Base-by-base conservation (phyloP, 179 eudicot genomes). In the Sideroxylon spinosum region DNA sequence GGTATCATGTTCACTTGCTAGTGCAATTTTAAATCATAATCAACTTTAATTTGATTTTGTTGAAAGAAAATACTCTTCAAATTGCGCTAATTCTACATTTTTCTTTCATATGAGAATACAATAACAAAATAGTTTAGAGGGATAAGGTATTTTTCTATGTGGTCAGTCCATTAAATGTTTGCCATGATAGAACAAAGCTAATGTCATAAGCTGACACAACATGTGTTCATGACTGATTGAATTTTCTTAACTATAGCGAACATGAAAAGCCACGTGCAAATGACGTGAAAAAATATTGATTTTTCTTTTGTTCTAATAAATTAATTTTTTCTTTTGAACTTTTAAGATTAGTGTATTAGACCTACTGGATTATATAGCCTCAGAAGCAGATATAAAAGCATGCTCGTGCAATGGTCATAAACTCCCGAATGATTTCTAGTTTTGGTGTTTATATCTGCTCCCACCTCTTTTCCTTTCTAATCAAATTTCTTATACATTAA, bases 351-450 rank as follows among this genome's bases (percentile, higher is more conserved):
- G 98, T 85, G 98, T 95, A 55, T 93, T 97, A 10, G 98, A 95
- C 77, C 89, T 95, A 53, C 82, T 95, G 86, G 98, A 95, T 77
- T 95, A 91, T 71, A 95, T 95, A 86, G 78, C 92, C 50, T 97
- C 98, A 59, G 96, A 94, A 76, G 89, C 87, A 79, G 97, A 91
- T 78, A 85, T 87, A 72, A 94, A 92, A 83, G 93, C 94, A 73
- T 88, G 94, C 97, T 85, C 98, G 98, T 64, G 90, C 92, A 60
- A 95, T 93, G 98, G 96, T 93, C 64, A 80, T 60, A 72, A 69
- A 9, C 29, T 71, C 12, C 25, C 55, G 6, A n/a, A 53, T 67
- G 20, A 26, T 79, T 8, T 78, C 55, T 46, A 32, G 48, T 56
- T 72, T 68, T 55, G n/a, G 46, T 46, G 49, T 57, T 29, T 52